phyloP scores from a whole-genome alignment of 2,329 filamentous ascomycete genomes.

The Bisporella sp. region DNA sequence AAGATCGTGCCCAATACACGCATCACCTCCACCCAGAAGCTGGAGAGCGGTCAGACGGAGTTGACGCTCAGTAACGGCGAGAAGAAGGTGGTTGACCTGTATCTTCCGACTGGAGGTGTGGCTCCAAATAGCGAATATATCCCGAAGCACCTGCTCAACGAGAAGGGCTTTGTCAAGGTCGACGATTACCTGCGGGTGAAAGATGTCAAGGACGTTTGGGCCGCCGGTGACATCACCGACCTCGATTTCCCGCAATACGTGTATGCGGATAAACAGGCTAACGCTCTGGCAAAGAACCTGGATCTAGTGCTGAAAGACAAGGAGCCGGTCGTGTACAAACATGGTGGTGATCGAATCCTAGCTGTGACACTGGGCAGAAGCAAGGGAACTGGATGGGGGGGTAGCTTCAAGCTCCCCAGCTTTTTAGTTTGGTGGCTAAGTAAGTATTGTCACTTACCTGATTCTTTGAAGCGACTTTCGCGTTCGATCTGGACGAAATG shows the following conservation, averaged over 20 bases:
- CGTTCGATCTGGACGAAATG: too few species aligned
- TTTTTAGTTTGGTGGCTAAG: too few species aligned
- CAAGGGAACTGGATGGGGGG: too few species aligned
- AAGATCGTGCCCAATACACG: slow-evolving; percentile 36
- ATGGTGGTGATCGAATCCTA: slow-evolving; percentile 9
- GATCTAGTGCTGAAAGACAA: slow-evolving; percentile 19
- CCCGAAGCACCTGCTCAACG: slow-evolving; percentile 36
- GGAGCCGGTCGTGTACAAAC: slow-evolving; percentile 15
- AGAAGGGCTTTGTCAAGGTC: slow-evolving; percentile 38
- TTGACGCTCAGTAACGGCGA: slow-evolving; percentile 40
- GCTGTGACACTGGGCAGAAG: neutral
- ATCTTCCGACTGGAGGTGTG: slow-evolving; percentile 49
- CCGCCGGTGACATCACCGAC: slow-evolving; percentile 20
- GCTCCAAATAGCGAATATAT: slow-evolving; percentile 49
- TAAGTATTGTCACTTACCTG: too few species aligned
- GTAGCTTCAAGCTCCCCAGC: too few species aligned
- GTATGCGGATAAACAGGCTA: slow-evolving; percentile 15
- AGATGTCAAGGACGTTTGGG: slow-evolving; percentile 28
- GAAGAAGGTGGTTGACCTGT: slow-evolving; percentile 45
- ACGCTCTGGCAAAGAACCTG: slow-evolving; percentile 19
- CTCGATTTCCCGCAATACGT: slow-evolving; percentile 17
- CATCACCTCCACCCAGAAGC: slow-evolving; percentile 30
- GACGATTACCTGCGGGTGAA: slow-evolving; percentile 45
- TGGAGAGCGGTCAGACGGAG: slow-evolving; percentile 39
- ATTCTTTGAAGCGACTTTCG: too few species aligned